Conservation (phyloP, 805 yeast genomes). For the Yarrowia divulgata region DNA sequence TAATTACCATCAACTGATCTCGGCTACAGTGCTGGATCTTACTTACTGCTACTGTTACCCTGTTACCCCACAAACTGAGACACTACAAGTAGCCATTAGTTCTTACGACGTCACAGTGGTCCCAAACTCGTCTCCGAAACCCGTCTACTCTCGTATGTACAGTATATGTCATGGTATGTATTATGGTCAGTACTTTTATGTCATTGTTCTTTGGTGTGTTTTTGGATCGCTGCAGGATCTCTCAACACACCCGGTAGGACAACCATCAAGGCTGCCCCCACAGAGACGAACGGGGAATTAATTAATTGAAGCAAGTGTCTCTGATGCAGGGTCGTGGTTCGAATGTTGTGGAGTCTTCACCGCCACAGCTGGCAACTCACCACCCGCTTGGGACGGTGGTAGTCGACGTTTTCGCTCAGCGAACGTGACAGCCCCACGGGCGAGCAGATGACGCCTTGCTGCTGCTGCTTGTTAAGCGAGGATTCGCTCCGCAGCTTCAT, state of each 20-base stretch:
- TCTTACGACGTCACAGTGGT: not conserved
- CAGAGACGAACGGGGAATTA: not conserved
- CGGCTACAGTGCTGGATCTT: too few species aligned
- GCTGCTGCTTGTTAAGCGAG: conserved; percentile 24
- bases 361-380: conserved; percentile 39
- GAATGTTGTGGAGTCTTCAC: not conserved
- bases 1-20: too few species aligned
- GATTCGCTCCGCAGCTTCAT: conserved; percentile 46
- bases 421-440: conserved; percentile 36
- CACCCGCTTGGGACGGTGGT: conserved; percentile 34
- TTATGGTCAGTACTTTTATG: conserved; percentile 33
- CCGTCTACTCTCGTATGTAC: too few species aligned
- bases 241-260: not conserved
- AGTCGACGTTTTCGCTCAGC: conserved; percentile 38
- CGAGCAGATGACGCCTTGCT: conserved; percentile 25
- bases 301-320: conserved; percentile 6
- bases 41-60: too few species aligned
- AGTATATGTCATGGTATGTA: not conserved
- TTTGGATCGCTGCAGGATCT: conserved; percentile 10
- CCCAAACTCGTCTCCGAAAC: too few species aligned
- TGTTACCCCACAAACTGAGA: too few species aligned
- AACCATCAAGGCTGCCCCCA: conserved; percentile 23
- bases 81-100: too few species aligned
- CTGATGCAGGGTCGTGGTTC: not conserved
- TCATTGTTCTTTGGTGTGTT: conserved; percentile 10